Conservation (phyloP, 768 basidiomycete genomes). For the Trametes punicea region DNA sequence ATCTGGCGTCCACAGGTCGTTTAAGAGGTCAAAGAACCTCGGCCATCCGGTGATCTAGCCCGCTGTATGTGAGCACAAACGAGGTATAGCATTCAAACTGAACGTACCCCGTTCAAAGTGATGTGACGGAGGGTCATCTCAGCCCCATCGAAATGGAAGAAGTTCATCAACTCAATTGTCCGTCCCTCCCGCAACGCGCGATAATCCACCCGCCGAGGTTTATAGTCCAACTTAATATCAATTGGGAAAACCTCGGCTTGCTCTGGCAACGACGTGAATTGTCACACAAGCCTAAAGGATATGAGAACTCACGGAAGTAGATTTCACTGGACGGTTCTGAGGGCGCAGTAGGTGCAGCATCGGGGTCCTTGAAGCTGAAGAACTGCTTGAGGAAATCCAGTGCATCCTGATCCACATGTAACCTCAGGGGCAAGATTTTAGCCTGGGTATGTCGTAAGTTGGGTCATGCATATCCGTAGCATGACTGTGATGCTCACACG, state of each 20-base stretch:
- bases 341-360: slow-evolving; percentile 36
- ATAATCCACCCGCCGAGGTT: slow-evolving; percentile 96
- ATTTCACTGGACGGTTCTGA: slow-evolving; percentile 45
- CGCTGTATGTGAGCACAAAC: neutral
- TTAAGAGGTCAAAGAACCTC: slow-evolving; percentile 84
- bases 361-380: slow-evolving; percentile 79
- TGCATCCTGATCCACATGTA: slow-evolving; percentile 98
- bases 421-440: slow-evolving; percentile 83
- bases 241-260: slow-evolving; percentile 94
- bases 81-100: neutral
- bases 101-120: slow-evolving; percentile 75
- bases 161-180: slow-evolving; percentile 98
- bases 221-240: slow-evolving; percentile 95
- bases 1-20: slow-evolving; percentile 98
- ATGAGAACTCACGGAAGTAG: slow-evolving; percentile 63
- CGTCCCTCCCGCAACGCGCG: slow-evolving; percentile 83
- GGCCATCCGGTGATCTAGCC: slow-evolving; percentile 89
- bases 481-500: slow-evolving; percentile 47
- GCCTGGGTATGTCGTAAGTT: slow-evolving; percentile 52
- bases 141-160: slow-evolving; percentile 98
- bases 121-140: slow-evolving; percentile 97
- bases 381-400: slow-evolving; percentile 97
- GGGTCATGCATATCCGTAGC: slow-evolving; percentile 1
- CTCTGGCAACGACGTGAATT: slow-evolving; percentile 43
- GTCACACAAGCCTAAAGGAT: neutral